A percentile compares a stretch with the other conserved stretches of the same genome.
Evolutionary conservation across 2,329 filamentous ascomycete genomes (phyloP).

Genomic region (Monosporascus sp.): DNA sequence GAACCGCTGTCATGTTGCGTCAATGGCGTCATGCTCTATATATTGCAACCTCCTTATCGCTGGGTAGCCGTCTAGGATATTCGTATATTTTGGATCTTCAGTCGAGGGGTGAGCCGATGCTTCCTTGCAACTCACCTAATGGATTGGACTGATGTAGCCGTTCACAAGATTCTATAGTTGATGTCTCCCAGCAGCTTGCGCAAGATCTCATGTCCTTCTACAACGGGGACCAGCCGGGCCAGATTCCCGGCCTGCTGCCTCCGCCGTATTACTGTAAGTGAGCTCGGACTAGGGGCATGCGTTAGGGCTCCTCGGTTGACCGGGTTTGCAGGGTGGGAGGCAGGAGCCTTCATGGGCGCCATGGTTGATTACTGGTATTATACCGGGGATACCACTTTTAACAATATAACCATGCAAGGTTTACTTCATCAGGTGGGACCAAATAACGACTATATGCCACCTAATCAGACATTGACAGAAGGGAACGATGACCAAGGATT

Average conservation of each 20-base stretch:
- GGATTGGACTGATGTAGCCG: neutral
- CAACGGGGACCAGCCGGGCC: conserved; percentile 43
- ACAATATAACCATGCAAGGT: conserved; percentile 60
- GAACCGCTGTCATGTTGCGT: neutral
- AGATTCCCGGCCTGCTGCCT: conserved; percentile 46
- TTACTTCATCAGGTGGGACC: conserved; percentile 71
- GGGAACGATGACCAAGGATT: conserved; percentile 75
- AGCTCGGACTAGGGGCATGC: neutral
- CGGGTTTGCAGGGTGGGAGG: conserved; percentile 59
- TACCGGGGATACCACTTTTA: conserved; percentile 68
- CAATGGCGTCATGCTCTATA: neutral
- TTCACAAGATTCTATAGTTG: conserved; percentile 43
- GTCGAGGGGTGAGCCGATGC: neutral
- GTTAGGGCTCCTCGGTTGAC: conserved; percentile 4
- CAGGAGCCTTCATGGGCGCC: conserved; percentile 64
- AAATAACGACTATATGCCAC: conserved; percentile 71
- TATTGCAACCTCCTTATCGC: neutral
- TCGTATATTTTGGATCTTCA: neutral
- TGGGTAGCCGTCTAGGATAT: neutral
- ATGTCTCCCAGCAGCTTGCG: conserved; percentile 44
- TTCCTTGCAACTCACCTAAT: neutral
- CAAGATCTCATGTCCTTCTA: conserved; percentile 46
- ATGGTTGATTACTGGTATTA: conserved; percentile 83
- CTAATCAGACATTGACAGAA: conserved; percentile 62
- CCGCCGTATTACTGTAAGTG: conserved; percentile 50